Evolutionary conservation across 257 asterid genomes (phyloP), one percentile per base, ranked within the genome.

Genomic region (Gentiana straminea): DNA sequence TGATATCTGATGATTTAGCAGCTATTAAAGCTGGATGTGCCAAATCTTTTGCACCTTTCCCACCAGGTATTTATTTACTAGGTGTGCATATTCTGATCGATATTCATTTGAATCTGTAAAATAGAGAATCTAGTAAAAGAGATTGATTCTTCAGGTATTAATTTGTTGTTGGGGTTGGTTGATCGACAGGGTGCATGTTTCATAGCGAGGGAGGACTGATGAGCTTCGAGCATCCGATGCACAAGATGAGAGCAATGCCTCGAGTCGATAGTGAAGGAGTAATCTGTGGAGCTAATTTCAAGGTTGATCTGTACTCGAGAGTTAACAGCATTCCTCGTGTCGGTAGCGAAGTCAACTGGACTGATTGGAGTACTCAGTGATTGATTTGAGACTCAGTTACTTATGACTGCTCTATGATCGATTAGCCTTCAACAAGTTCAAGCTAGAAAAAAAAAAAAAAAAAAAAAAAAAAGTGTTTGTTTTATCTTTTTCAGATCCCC

Each of bases 161-260:
- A 24, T 24, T 24, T 6, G 4, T 35, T 4, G 0, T 39, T 4
- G n/a, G 45, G 7, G 4, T 5, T n/a, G 8, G 4, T 4, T 48
- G 13, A 13, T 4, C 11, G 0, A 1, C 69, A 84, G 97, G 97
- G 24, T 89, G 94, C 58, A 74, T 89, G 62, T 86, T 81, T 64
- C 95, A 83, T 15, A 81, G 94, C 12, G 95, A 86, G 47, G 74
- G 79, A 8, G 97, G 97, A 8, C 66, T 89, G 2, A 81, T 79
- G 95, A 89, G 86, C 75, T 89, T 89, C 4, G 95, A 89, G 80
- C 95, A 86, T 51, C 95, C 97, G 1, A 83, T 81, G 94, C 68
- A 89, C 51, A 83, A 68, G 76, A 65, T 89, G 53, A 71, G 80
- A 59, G 85, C 95, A 0, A 83, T 89, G 95, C 94, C 89, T 1